Base-by-base conservation (phyloP, 768 basidiomycete species). In the Kwoniella mangroviensis region DNA sequence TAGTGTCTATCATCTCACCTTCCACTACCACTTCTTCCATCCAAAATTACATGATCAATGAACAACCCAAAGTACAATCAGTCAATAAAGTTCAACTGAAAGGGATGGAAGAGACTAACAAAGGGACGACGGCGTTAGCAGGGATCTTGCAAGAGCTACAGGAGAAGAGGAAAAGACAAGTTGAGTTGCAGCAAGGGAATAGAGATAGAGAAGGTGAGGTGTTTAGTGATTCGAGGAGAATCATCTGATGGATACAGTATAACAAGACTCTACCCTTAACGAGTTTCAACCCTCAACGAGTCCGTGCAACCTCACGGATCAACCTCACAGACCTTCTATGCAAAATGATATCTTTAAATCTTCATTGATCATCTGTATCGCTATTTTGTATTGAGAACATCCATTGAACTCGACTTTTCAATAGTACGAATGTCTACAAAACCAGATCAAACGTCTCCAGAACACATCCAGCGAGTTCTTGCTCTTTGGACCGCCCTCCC, bases 91-190 rank as follows among this genome's bases (percentile, higher is more conserved):
- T 69, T 5, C 21, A 65, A 41, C 43, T 69, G 3, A 28, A 52
- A n/a, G 22, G 19, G 3, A 41, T 52, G 28, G 28, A 13, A 51
- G 40, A 13, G 11, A 59, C 34, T 6, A 52, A 55, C 1, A 63
- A 12, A 41, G 68, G 68, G 9, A 69, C 68, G 5, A 64, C 34
- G 12, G 68, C 68, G 22, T 43, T 69, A 24, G 61, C 61, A 2
- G 34, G 51, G 19, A 69, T 69, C 13, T 53, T 69, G 22, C n/a
- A 58, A 19, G 68, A 69, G 24, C 26, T 69, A 13, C 53, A 69
- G 22, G 45, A 63, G 45, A 69, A 60, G 55, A 49, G 41, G 26
- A 53, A n/a, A 60, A 19, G 40, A 43, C 41, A 60, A 60, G 22
- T 26, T 21, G 53, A 55, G 53, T 13, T 21, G 24, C 22, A 3